A percentile compares a stretch with the other conserved stretches of the same genome.
These are phyloP conservation scores for Suhomyces vadensis DNA, from an alignment of 805 yeast genomes.

Conservation along the genomic window DNA sequence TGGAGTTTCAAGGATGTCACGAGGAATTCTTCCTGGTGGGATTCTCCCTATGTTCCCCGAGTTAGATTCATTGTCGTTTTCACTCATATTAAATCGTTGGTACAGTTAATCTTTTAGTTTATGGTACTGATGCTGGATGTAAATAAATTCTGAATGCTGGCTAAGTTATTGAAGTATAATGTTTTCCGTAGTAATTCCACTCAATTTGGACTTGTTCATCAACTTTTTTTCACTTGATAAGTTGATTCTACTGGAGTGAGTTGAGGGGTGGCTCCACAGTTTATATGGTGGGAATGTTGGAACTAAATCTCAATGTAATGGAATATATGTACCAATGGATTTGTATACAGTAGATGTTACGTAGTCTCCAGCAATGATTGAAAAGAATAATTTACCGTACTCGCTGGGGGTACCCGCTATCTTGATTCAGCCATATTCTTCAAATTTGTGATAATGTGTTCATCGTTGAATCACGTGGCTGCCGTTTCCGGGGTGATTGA, in stretches of 20 bases:
- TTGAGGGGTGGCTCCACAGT: too few relatives aligned
- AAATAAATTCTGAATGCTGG: not conserved
- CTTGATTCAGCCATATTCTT: not conserved
- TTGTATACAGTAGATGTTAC: not conserved
- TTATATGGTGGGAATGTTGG: too few relatives aligned
- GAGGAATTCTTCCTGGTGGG: not conserved
- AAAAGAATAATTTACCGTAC: not conserved
- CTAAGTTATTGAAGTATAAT: too few relatives aligned
- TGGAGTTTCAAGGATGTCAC: constrained; percentile 38
- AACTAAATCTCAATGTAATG: not conserved
- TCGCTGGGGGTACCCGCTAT: not conserved
- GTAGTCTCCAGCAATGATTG: not conserved
- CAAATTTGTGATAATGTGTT: constrained; percentile 1
- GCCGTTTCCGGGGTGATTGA: not conserved
- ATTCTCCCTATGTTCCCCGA: not conserved
- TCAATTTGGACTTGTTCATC: too few relatives aligned
- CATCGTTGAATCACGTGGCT: not conserved
- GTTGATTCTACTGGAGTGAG: too few relatives aligned
- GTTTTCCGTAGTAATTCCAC: too few relatives aligned
- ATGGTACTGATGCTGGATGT: not conserved
- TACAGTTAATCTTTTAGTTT: too few relatives aligned
- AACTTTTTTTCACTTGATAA: too few relatives aligned
- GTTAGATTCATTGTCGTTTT: not conserved
- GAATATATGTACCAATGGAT: not conserved
- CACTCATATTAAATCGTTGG: constrained; percentile 3